Conservation (phyloP, 108 stramenopile genomes). For the Skeletonema tropicum region DNA sequence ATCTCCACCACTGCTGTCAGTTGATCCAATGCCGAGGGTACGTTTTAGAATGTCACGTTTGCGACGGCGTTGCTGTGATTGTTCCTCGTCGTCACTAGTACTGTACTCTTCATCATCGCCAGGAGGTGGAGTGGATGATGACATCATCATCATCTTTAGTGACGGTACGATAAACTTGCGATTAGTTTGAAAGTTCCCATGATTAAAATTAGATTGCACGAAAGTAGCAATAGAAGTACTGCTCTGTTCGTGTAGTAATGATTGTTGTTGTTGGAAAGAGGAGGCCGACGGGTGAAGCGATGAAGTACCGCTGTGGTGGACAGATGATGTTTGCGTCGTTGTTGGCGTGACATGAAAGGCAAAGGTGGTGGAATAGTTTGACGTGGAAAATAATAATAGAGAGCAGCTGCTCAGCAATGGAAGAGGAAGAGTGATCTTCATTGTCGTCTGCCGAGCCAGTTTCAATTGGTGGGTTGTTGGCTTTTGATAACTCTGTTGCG, state of each 20-base stretch:
- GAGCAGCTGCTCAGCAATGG: background rate
- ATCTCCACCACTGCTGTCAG: background rate
- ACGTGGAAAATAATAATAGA: background rate
- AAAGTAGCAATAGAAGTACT: background rate
- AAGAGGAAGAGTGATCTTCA: background rate
- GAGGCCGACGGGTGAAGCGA: background rate
- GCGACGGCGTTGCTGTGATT: background rate
- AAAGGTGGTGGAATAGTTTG: background rate
- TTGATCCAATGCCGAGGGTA: slow-evolving; percentile 8
- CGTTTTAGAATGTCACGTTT: slow-evolving; percentile 36
- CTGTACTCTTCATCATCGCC: background rate
- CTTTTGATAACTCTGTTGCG: too few species aligned
- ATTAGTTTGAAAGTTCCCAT: background rate
- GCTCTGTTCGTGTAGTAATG: background rate
- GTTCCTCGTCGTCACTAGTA: background rate
- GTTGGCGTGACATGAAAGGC: background rate
- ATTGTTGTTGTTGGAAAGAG: background rate
- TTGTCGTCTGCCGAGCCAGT: background rate
- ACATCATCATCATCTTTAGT: background rate
- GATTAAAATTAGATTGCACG: background rate
- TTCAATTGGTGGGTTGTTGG: too few species aligned
- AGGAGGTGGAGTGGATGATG: background rate
- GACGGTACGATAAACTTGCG: background rate
- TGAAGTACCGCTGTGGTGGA: background rate
- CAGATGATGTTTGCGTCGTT: background rate